Conservation (phyloP, 352 stramenopile genomes). For the Pythium chondricola region DNA sequence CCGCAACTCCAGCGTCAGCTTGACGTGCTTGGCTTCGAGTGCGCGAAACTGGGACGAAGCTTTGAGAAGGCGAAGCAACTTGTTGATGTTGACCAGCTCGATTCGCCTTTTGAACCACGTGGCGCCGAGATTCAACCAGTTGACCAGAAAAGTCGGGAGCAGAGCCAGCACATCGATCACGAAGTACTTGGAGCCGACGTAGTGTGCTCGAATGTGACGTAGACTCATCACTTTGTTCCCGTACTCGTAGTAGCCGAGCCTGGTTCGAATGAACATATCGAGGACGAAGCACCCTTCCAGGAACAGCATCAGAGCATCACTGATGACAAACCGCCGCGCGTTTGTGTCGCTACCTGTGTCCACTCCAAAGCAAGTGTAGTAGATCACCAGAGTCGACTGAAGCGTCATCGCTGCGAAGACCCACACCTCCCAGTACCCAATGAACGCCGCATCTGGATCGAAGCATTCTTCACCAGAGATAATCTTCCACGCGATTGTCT, state of each 20-base stretch:
- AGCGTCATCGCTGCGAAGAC: conserved; percentile 33
- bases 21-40: conserved; percentile 40
- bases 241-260: conserved; percentile 36
- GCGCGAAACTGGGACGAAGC: conserved; percentile 33
- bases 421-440: conserved; percentile 43
- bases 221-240: conserved; percentile 55
- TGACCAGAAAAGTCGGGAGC: conserved; percentile 32
- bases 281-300: conserved; percentile 36
- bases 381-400: conserved; percentile 39
- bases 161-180: conserved; percentile 33
- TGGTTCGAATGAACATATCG: conserved; percentile 30
- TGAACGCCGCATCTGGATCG: conserved; percentile 41
- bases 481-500: conserved; percentile 3
- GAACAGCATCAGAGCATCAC: conserved; percentile 28
- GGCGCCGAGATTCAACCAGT: conserved; percentile 22
- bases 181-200: conserved; percentile 33
- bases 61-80: conserved; percentile 39
- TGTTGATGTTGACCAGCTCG: conserved; percentile 55
- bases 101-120: conserved; percentile 6
- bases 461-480: conserved; percentile 21
- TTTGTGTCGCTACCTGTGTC: background rate
- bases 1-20: conserved; percentile 33
- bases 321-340: conserved; percentile 11
- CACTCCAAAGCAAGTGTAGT: conserved; percentile 42
- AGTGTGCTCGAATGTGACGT: conserved; percentile 24